Conservation (phyloP, 805 yeast species). For the Pichia insulana region DNA sequence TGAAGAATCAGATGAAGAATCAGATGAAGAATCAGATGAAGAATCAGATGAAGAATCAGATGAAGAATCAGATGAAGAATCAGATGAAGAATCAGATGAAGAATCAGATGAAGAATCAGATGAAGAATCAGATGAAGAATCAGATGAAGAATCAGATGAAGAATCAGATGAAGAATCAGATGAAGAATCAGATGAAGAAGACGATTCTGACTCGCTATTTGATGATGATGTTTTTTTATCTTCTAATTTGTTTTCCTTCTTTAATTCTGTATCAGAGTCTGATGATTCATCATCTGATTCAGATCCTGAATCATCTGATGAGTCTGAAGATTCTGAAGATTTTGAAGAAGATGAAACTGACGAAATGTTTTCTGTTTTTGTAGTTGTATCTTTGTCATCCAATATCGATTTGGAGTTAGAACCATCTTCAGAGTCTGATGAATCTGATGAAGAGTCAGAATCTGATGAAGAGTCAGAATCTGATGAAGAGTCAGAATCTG, state of each 20-base stretch:
- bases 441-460: slow-evolving; percentile 7
- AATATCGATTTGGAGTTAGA: slow-evolving; percentile 11
- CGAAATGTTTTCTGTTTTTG: slow-evolving; percentile 4
- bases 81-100: slow-evolving; percentile 15
- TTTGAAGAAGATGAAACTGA: background rate
- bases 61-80: slow-evolving; percentile 10
- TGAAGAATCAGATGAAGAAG: slow-evolving; percentile 8
- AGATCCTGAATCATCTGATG: too few relatives aligned
- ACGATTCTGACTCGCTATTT: too few relatives aligned
- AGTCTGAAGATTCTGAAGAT: too few relatives aligned
- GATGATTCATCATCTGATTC: too few relatives aligned
- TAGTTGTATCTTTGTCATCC: slow-evolving; percentile 7
- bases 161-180: slow-evolving; percentile 7
- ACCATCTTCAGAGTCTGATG: slow-evolving; percentile 9
- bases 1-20: slow-evolving; percentile 3
- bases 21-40: slow-evolving; percentile 15
- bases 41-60: slow-evolving; percentile 13
- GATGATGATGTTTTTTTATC: too few relatives aligned
- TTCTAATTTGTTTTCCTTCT: too few relatives aligned
- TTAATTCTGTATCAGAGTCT: too few relatives aligned
- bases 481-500: slow-evolving; percentile 8
- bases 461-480: slow-evolving; percentile 8
- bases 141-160: slow-evolving; percentile 7
- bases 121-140: slow-evolving; percentile 12
- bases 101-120: slow-evolving; percentile 17